These are phyloP conservation scores for Wickerhamia fluorescens DNA, from an alignment of 805 yeast species.

Conservation along the genomic window DNA sequence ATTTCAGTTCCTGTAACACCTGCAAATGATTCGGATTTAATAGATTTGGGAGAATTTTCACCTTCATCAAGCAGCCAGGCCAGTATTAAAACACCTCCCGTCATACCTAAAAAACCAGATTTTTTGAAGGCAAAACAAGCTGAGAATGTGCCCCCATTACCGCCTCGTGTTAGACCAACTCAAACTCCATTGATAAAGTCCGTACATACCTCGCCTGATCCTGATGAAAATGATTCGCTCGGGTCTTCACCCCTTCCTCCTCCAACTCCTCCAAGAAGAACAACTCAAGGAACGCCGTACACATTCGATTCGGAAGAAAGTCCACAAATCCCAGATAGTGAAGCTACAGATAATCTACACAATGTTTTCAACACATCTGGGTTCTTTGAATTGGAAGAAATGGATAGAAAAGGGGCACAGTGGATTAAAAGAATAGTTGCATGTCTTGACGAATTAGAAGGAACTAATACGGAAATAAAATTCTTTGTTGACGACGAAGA, in stretches of 20 bases:
- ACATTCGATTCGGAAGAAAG: constrained; percentile 1
- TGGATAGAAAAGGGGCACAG: constrained; percentile 30
- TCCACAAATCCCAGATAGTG: constrained; percentile 1
- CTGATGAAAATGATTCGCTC: constrained; percentile 4
- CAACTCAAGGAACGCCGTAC: not conserved
- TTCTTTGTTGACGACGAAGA: constrained; percentile 31
- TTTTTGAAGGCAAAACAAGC: constrained; percentile 27
- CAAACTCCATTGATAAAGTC: constrained; percentile 3
- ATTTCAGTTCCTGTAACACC: constrained; percentile 4
- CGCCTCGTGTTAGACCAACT: constrained; percentile 7
- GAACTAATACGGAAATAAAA: constrained; percentile 20
- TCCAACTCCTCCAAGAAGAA: constrained; percentile 9
- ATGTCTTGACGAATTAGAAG: constrained; percentile 22
- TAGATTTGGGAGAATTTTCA: constrained; percentile 30
- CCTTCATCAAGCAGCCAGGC: not conserved
- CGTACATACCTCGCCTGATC: not conserved
- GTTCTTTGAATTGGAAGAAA: constrained; percentile 26
- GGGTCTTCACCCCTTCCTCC: constrained; percentile 3
- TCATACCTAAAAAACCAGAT: constrained; percentile 43
- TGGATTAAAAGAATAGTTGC: constrained; percentile 30
- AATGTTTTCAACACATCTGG: constrained; percentile 17
- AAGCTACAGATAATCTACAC: constrained; percentile 16
- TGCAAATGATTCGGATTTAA: constrained; percentile 17
- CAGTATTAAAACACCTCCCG: constrained; percentile 14
- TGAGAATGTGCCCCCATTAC: constrained; percentile 27